Percentiles rank a stretch among this genome's conserved stretches.
phyloP scores from a whole-genome alignment of 495 filamentous ascomycete species.

The Aspergillus sparsus region DNA sequence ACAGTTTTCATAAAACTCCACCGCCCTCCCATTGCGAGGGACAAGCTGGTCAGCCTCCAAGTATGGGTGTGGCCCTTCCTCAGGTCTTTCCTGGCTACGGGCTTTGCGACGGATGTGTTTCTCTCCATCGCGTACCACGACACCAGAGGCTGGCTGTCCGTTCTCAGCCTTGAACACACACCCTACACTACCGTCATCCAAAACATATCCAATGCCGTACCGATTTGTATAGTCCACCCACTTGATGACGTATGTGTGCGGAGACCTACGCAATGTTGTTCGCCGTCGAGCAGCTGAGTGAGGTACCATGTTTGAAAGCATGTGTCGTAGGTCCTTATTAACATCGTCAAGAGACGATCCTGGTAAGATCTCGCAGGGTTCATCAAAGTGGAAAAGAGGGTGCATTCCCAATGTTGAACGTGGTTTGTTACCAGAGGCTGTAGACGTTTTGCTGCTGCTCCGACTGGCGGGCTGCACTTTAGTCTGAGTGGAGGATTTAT shows the following conservation, averaged over 20 bases:
- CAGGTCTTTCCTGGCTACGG: conserved; percentile 56
- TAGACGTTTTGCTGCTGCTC: conserved; percentile 36
- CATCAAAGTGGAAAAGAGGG: conserved; percentile 43
- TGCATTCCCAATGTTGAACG: conserved; percentile 44
- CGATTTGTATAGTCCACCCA: conserved; percentile 97
- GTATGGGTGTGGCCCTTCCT: conserved; percentile 54
- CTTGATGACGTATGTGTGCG: conserved; percentile 67
- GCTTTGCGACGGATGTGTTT: conserved; percentile 51
- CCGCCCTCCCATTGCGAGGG: conserved; percentile 58
- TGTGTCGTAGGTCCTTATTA: conserved; percentile 42
- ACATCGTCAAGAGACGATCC: conserved; percentile 44
- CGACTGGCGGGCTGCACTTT: conserved; percentile 28
- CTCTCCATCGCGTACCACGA: conserved; percentile 67
- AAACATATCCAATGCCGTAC: conserved; percentile 81
- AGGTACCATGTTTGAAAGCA: conserved; percentile 44
- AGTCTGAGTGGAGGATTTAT: conserved; percentile 14
- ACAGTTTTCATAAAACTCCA: conserved; percentile 81
- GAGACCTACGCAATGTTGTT: conserved; percentile 32
- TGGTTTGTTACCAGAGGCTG: conserved; percentile 31
- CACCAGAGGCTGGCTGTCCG: conserved; percentile 60
- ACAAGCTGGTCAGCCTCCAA: conserved; percentile 65
- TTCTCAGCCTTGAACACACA: conserved; percentile 73
- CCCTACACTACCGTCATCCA: conserved; percentile 81
- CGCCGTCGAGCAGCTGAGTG: conserved; percentile 40
- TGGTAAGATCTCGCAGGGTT: conserved; percentile 40